Evolutionary conservation across 306 rosid genomes (phyloP).

Genomic region (Amphicarpaea edgeworthii): DNA sequence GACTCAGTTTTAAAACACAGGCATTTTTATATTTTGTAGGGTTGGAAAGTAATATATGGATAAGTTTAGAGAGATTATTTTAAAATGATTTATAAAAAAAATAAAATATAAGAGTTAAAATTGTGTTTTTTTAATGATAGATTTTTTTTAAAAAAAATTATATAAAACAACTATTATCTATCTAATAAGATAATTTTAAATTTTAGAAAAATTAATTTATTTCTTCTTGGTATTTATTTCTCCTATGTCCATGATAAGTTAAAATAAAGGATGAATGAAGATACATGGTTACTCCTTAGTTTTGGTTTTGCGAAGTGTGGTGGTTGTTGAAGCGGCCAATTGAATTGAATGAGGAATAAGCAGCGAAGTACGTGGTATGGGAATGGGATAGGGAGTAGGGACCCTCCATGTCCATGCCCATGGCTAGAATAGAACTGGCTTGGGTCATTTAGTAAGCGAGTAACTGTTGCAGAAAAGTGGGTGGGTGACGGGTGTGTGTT

Average conservation of each 20-base stretch:
- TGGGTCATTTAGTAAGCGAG: slow-evolving; percentile 21
- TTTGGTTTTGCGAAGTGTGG: slow-evolving; percentile 7
- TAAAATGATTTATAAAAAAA: too few species aligned
- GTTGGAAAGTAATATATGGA: neutral
- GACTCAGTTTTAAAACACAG: neutral
- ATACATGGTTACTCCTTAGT: neutral
- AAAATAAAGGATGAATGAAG: neutral
- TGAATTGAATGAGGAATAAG: slow-evolving; percentile 3
- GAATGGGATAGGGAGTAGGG: too few species aligned
- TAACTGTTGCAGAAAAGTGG: slow-evolving; percentile 28
- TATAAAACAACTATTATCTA: too few species aligned
- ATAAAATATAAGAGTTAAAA: too few species aligned
- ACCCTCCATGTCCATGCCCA: slow-evolving; percentile 8
- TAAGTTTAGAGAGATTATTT: too few species aligned
- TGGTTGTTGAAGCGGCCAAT: slow-evolving; percentile 1
- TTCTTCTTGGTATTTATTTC: too few species aligned
- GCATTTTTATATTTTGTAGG: neutral
- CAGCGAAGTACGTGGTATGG: slow-evolving; percentile 12
- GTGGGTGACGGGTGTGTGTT: slow-evolving; percentile 9
- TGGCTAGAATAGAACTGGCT: slow-evolving; percentile 20
- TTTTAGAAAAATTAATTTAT: too few species aligned
- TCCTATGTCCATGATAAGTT: too few species aligned
- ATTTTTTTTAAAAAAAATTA: too few species aligned
- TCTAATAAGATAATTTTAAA: too few species aligned
- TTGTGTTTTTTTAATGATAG: too few species aligned